Conservation (phyloP, 768 basidiomycete genomes). For the Collybiopsis luxurians region DNA sequence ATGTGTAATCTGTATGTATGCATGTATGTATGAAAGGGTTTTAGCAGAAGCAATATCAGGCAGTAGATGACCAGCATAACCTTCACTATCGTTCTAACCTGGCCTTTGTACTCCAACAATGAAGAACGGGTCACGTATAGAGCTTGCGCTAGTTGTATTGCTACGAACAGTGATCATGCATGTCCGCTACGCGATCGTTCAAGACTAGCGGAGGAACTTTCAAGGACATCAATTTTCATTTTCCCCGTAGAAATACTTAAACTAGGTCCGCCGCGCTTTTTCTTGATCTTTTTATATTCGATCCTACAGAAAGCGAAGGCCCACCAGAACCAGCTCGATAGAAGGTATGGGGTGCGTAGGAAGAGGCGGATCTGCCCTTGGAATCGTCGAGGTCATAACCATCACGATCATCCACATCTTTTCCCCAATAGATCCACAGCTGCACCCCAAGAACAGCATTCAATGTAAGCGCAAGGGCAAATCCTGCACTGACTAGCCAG, state of each 20-base stretch:
- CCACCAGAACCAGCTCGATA: background rate
- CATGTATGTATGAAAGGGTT: too few relatives aligned
- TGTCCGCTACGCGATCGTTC: too few relatives aligned
- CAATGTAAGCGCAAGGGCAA: conserved; percentile 75
- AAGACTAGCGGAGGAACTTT: too few relatives aligned
- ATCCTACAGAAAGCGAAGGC: background rate
- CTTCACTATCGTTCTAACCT: too few relatives aligned
- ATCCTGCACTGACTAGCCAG: conserved; percentile 75
- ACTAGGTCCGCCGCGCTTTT: background rate
- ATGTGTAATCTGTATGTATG: too few relatives aligned
- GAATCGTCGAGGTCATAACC: background rate
- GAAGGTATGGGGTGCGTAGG: background rate
- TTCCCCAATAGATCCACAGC: conserved; percentile 83
- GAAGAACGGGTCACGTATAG: too few relatives aligned
- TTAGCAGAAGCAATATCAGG: too few relatives aligned
- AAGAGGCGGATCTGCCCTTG: background rate
- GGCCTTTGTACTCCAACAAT: too few relatives aligned
- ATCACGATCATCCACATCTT: conserved; percentile 23
- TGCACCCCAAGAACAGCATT: conserved; percentile 85
- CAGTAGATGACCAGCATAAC: too few relatives aligned
- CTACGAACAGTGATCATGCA: too few relatives aligned
- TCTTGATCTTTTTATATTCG: background rate
- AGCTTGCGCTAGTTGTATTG: too few relatives aligned
- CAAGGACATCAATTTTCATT: too few relatives aligned
- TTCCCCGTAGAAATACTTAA: background rate